Base-by-base conservation (phyloP, 257 asterid genomes). In the Anisodus tanguticus region DNA sequence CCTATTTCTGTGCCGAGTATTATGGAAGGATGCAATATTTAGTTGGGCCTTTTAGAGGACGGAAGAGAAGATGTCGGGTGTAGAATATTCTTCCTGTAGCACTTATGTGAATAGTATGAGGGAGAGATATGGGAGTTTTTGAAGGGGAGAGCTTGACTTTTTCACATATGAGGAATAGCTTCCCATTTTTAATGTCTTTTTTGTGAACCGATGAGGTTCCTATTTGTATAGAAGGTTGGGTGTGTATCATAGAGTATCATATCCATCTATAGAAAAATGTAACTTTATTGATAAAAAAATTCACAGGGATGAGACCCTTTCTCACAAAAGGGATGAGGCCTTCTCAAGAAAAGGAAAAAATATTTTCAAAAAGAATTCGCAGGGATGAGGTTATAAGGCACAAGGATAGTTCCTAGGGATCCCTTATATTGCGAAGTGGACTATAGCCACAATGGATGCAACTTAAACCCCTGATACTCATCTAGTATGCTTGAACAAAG, bases 391-490 rank as follows among this genome's bases (percentile, higher is more conserved):
- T 45, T 19, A 58, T 16, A 54, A 54, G 5, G 16, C 59, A 4
- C 59, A 54, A 54, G 7, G 62, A 12, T 59, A 72, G 12, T n/a
- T 19, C 37, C 80, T 74, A 11, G 43, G 43, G 19, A 11, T 35
- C 80, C n/a, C 3, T 72, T 19, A 72, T 72, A 12, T 6, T 72
- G 11, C 60, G 45, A 71, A 72, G 19, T 72, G 60, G 41, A 72
- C 80, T 6, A 19, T 22, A 72, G 80, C 39, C 60, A 72, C 60
- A 47, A 19, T 10, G 60, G 47, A 19, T 19, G 59, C 41, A 71
- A 71, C 80, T n/a, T 19, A 45, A 71, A 71, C 58, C 79, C 80
- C 39, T n/a, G 19, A 47, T 72, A 72, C 41, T 19, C 60, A 72
- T 72, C 80, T 72, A 13, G 10, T 47, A 11, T 72, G 12, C 41